Percentiles rank a stretch among this genome's conserved stretches.
phyloP scores from a whole-genome alignment of 2,329 filamentous ascomycete genomes.

The Xylariaceae sp. region DNA sequence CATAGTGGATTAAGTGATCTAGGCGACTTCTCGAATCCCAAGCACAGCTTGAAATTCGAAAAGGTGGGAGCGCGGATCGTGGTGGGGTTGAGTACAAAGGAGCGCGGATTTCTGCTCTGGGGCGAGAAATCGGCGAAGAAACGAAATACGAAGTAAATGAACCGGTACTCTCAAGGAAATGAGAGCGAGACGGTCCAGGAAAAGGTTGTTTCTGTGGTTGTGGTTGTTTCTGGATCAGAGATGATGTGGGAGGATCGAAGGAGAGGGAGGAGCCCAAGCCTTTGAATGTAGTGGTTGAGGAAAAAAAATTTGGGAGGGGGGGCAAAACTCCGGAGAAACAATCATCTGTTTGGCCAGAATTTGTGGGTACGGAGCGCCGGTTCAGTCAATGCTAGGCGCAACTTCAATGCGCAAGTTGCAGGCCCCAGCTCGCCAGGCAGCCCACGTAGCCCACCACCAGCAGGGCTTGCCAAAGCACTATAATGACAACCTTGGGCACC shows the following conservation, averaged over 20 bases:
- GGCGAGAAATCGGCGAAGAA: slow-evolving; percentile 25
- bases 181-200: slow-evolving; percentile 25
- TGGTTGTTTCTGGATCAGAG: slow-evolving; percentile 14
- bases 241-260: slow-evolving; percentile 22
- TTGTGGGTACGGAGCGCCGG: too few relatives aligned
- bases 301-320: slow-evolving; percentile 32
- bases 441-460: background rate
- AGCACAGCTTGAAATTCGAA: slow-evolving; percentile 75
- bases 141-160: slow-evolving; percentile 23
- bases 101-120: slow-evolving; percentile 24
- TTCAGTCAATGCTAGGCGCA: too few relatives aligned
- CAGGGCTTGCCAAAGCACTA: too few relatives aligned
- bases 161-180: slow-evolving; percentile 24
- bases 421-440: background rate
- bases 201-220: slow-evolving; percentile 16
- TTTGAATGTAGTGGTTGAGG: slow-evolving; percentile 14
- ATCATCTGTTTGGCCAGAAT: too few relatives aligned
- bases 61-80: slow-evolving; percentile 30
- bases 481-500: too few relatives aligned
- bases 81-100: slow-evolving; percentile 34
- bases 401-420: background rate
- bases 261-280: slow-evolving; percentile 22
- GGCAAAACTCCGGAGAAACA: slow-evolving; percentile 26
- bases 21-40: slow-evolving; percentile 66
- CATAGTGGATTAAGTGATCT: slow-evolving; percentile 72